Percentiles rank a stretch among this genome's conserved stretches.
phyloP scores from a whole-genome alignment of 2,329 filamentous ascomycete species.

The Cladosporium oxysporum region DNA sequence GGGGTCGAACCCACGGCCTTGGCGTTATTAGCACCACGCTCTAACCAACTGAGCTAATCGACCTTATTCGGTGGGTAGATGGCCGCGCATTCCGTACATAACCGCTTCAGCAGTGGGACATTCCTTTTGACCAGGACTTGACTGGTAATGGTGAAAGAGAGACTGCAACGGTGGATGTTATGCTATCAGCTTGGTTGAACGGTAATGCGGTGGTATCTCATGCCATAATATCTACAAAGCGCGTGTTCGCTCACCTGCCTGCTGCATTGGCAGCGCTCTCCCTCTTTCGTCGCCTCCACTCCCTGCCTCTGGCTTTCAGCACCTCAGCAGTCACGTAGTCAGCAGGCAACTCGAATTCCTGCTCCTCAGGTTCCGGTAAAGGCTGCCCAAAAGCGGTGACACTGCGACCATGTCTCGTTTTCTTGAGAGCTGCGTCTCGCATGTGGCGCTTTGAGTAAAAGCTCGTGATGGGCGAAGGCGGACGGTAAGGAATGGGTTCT shows the following conservation, averaged over 20 bases:
- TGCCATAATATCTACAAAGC: neutral
- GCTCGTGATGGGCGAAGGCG: constrained; percentile 63
- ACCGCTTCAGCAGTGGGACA: neutral
- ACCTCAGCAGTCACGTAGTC: constrained; percentile 57
- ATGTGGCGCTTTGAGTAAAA: constrained; percentile 82
- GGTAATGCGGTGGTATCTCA: neutral
- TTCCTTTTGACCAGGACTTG: neutral
- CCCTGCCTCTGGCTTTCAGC: constrained; percentile 60
- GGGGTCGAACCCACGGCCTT: constrained; percentile 22
- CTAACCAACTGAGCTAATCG: constrained; percentile 22
- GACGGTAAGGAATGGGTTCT: constrained; percentile 49
- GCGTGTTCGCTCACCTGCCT: neutral
- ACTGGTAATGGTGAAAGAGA: neutral
- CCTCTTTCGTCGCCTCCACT: constrained; percentile 62
- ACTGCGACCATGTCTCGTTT: constrained; percentile 68
- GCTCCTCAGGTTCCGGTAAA: constrained; percentile 69
- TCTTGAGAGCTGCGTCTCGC: constrained; percentile 76
- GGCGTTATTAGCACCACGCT: constrained; percentile 23
- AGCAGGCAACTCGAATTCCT: constrained; percentile 73
- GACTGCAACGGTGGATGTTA: neutral
- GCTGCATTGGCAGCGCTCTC: constrained; percentile 40
- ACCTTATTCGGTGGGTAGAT: neutral
- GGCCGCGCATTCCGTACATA: neutral
- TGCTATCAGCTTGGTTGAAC: neutral
- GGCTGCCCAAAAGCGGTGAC: constrained; percentile 79